Evolutionary conservation across 2,329 filamentous ascomycete genomes (phyloP).

Genomic region (Alternaria solani): DNA sequence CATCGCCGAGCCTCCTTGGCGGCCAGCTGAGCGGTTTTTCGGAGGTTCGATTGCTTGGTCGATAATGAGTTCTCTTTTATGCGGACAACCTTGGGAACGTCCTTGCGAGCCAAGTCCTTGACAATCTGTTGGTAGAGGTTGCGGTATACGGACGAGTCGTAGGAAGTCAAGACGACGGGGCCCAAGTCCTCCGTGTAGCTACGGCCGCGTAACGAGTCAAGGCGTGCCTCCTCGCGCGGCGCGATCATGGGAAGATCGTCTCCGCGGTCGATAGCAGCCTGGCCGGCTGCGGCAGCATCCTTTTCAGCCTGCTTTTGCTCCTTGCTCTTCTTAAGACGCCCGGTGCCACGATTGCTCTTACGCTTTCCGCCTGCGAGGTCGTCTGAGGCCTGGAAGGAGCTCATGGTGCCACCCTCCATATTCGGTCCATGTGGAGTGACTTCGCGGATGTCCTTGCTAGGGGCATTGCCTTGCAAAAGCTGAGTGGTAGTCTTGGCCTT

Average conservation of each 20-base stretch:
- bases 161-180: constrained; percentile 59
- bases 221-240: constrained; percentile 65
- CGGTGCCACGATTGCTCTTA: constrained; percentile 60
- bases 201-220: constrained; percentile 53
- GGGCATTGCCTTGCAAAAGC: constrained; percentile 83
- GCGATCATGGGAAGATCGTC: constrained; percentile 72
- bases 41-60: constrained; percentile 91
- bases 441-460: constrained; percentile 74
- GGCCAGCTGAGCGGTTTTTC: constrained; percentile 95
- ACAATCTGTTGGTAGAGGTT: constrained; percentile 98
- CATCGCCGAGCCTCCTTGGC: constrained; percentile 97
- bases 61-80: constrained; percentile 85
- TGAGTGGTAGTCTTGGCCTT: constrained; percentile 91
- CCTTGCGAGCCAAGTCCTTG: constrained; percentile 92
- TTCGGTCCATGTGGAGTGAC: constrained; percentile 78
- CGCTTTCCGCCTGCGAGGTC: constrained; percentile 59
- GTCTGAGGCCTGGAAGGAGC: constrained; percentile 78
- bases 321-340: constrained; percentile 87
- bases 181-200: constrained; percentile 60
- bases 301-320: constrained; percentile 75
- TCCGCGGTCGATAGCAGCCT: constrained; percentile 81
- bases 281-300: constrained; percentile 83
- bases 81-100: constrained; percentile 90
- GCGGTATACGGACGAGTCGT: constrained; percentile 91
- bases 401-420: constrained; percentile 84